Evolutionary conservation across 164 flowering plant species (phyloP).

Genomic region (Chimonanthus salicifolius): DNA sequence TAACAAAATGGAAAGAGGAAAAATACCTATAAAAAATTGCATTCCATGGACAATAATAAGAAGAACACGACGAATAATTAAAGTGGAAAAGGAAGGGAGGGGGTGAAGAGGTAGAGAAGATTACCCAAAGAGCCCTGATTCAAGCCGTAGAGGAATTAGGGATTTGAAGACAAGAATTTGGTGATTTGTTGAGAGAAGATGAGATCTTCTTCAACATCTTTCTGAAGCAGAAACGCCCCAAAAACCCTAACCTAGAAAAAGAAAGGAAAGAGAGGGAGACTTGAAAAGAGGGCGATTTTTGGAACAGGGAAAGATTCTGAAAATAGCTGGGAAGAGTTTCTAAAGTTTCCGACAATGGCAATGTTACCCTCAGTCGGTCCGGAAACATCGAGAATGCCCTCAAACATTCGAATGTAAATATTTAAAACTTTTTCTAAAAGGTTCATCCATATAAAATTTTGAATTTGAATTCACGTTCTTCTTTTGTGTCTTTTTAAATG

Average conservation of each 20-base stretch:
- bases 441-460: too few relatives aligned
- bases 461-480: too few relatives aligned
- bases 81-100: neutral
- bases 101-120: neutral
- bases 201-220: conserved; percentile 18
- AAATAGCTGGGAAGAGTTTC: neutral
- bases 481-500: too few relatives aligned
- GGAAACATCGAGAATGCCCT: too few relatives aligned
- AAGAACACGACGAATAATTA: neutral
- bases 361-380: too few relatives aligned
- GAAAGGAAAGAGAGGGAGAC: neutral
- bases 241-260: conserved; percentile 25
- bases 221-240: conserved; percentile 23
- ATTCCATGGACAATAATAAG: neutral
- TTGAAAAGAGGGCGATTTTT: neutral
- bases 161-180: neutral
- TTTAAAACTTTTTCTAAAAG: too few relatives aligned
- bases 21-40: neutral
- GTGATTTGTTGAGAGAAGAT: neutral
- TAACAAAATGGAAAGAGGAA: neutral
- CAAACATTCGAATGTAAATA: too few relatives aligned
- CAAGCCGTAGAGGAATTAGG: conserved; percentile 6
- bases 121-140: conserved; percentile 11
- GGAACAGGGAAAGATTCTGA: neutral
- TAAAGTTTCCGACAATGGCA: neutral